These are phyloP conservation scores for Termitomyces titanicus DNA, from an alignment of 768 basidiomycete genomes.

Conservation along the genomic window DNA sequence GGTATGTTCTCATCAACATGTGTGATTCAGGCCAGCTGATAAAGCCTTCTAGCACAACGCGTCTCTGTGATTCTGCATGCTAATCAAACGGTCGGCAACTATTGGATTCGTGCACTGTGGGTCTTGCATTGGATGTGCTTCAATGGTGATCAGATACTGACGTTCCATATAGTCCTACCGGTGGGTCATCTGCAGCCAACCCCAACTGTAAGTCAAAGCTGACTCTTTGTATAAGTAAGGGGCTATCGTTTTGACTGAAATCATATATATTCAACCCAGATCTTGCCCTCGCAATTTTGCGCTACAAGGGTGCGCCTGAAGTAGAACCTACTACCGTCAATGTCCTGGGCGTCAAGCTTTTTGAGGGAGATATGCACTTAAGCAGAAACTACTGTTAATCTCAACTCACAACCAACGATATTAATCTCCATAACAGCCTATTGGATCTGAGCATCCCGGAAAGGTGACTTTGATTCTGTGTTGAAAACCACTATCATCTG, in stretches of 20 bases:
- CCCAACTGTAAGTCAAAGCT: slow-evolving; percentile 17
- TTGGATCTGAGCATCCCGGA: slow-evolving; percentile 14
- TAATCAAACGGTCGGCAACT: slow-evolving; percentile 40
- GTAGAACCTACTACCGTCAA: slow-evolving; percentile 23
- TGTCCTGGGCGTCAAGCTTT: slow-evolving; percentile 8
- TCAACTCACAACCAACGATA: neutral
- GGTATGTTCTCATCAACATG: slow-evolving; percentile 18
- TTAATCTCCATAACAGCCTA: slow-evolving; percentile 10
- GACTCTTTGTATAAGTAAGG: neutral
- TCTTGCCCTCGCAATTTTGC: slow-evolving; percentile 27
- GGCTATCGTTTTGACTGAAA: too few relatives aligned
- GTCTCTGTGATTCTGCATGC: slow-evolving; percentile 35
- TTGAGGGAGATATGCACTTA: slow-evolving; percentile 21
- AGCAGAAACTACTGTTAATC: neutral
- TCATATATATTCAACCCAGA: slow-evolving; percentile 13
- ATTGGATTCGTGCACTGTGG: slow-evolving; percentile 35
- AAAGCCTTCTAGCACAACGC: slow-evolving; percentile 26
- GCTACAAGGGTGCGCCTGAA: slow-evolving; percentile 25
- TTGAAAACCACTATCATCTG: too few relatives aligned
- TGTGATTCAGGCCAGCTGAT: neutral
- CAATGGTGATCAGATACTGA: too few relatives aligned
- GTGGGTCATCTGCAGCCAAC: slow-evolving; percentile 16
- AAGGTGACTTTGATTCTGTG: neutral
- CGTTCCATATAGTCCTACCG: slow-evolving; percentile 8
- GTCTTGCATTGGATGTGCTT: neutral